Evolutionary conservation across 2,329 filamentous ascomycete species (phyloP).

Genomic region (Hymenoscyphus scutula): DNA sequence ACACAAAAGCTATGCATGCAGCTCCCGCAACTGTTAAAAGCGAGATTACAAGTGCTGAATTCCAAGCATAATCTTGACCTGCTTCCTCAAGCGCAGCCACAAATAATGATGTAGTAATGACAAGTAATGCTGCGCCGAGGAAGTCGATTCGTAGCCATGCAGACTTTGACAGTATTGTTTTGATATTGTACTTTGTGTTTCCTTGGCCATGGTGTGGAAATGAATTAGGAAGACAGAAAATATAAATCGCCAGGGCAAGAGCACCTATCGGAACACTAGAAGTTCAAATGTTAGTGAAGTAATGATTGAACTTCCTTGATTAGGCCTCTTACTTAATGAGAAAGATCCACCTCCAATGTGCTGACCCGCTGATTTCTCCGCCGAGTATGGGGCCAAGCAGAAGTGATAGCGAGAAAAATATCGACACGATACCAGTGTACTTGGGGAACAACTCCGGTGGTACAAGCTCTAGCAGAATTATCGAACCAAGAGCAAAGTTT

Average conservation of each 20-base stretch:
- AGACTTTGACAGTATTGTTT: too few species aligned
- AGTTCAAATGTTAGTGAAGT: too few species aligned
- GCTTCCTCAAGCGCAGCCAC: not conserved
- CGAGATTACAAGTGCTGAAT: not conserved
- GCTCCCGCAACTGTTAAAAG: not conserved
- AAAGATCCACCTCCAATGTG: too few species aligned
- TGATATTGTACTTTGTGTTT: too few species aligned
- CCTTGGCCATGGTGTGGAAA: too few species aligned
- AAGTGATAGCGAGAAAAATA: not conserved
- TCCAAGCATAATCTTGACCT: not conserved
- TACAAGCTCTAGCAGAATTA: constrained; percentile 3
- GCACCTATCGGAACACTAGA: too few species aligned
- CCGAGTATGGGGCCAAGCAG: constrained; percentile 3
- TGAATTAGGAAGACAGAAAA: too few species aligned
- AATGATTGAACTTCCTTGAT: too few species aligned
- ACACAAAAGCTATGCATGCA: not conserved
- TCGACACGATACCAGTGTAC: not conserved
- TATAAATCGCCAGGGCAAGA: too few species aligned
- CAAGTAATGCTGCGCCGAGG: not conserved
- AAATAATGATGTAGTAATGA: not conserved
- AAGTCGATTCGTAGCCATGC: too few species aligned
- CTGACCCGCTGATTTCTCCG: constrained; percentile 3
- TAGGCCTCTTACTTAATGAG: too few species aligned
- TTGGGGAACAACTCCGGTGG: not conserved
- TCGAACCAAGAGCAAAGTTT: not conserved